Evolutionary conservation across 1,284 basidiomycete genomes (phyloP).

Genomic region (Megacollybia platyphylla): DNA sequence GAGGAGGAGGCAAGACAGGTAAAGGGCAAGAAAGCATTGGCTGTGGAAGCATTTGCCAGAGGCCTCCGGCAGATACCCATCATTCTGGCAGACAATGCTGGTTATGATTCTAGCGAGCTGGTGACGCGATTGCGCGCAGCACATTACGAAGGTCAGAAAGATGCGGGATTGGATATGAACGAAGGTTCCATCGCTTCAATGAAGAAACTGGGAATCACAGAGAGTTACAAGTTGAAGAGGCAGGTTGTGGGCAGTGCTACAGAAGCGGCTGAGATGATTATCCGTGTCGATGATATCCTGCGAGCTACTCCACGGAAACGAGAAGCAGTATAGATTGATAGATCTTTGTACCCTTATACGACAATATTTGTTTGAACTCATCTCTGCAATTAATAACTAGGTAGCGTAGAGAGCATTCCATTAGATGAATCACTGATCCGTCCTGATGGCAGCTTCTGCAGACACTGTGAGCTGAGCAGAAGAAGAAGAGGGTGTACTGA

Average conservation of each 20-base stretch:
- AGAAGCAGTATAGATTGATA: conserved; percentile 38
- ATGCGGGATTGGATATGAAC: conserved; percentile 89
- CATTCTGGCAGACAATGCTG: conserved; percentile 96
- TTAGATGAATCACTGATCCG: conserved; percentile 11
- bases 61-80: conserved; percentile 93
- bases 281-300: conserved; percentile 69
- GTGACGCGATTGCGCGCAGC: conserved; percentile 86
- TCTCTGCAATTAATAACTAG: too few relatives aligned
- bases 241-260: conserved; percentile 92
- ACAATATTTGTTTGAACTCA: too few relatives aligned
- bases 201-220: conserved; percentile 80
- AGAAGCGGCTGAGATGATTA: conserved; percentile 98
- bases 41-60: conserved; percentile 82
- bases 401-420: too few relatives aligned
- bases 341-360: background rate
- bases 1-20: conserved; percentile 82
- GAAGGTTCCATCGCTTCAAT: conserved; percentile 80
- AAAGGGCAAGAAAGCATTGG: conserved; percentile 92
- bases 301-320: conserved; percentile 52
- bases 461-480: conserved; percentile 7
- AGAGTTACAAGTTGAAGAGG: conserved; percentile 95
- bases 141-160: conserved; percentile 80
- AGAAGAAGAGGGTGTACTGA: conserved; percentile 30
- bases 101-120: conserved; percentile 93
- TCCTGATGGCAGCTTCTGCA: conserved; percentile 59